A percentile compares a stretch with the other conserved stretches of the same genome.
Evolutionary conservation across 2,329 filamentous ascomycete genomes (phyloP).

Genomic region (Talaromyces sp.): DNA sequence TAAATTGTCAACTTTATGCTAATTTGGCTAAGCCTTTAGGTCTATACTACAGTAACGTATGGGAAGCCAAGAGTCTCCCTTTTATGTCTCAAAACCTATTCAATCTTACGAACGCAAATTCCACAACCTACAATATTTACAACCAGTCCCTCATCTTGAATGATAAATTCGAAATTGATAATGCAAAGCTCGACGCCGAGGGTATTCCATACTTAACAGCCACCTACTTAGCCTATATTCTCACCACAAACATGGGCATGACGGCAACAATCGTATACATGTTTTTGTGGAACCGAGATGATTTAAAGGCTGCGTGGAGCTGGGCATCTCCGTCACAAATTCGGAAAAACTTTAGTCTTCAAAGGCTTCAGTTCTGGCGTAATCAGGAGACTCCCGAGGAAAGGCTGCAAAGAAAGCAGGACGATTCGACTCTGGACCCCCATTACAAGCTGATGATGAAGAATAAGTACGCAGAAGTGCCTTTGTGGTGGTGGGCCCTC

Average conservation of each 20-base stretch:
- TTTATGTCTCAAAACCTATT: constrained; percentile 46
- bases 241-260: constrained; percentile 47
- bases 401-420: constrained; percentile 4
- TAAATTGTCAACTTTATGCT: neutral
- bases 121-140: constrained; percentile 36
- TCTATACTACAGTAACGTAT: constrained; percentile 46
- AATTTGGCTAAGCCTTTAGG: neutral
- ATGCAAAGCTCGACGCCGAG: constrained; percentile 29
- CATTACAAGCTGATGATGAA: constrained; percentile 44
- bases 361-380: constrained; percentile 16
- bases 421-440: constrained; percentile 31
- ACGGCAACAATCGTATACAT: constrained; percentile 50
- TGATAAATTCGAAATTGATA: constrained; percentile 39
- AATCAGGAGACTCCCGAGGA: constrained; percentile 17
- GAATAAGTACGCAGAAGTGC: constrained; percentile 40
- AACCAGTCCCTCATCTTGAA: constrained; percentile 47
- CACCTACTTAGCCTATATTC: constrained; percentile 40
- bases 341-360: constrained; percentile 15
- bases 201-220: constrained; percentile 46
- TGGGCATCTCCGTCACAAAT: constrained; percentile 19
- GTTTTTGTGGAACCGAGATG: constrained; percentile 39
- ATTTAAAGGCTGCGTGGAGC: constrained; percentile 38
- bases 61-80: constrained; percentile 38
- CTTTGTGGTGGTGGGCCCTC: constrained; percentile 43
- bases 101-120: constrained; percentile 33